phyloP scores from a whole-genome alignment of 192 early-diverging fungal genomes.

The Backusella sp. region DNA sequence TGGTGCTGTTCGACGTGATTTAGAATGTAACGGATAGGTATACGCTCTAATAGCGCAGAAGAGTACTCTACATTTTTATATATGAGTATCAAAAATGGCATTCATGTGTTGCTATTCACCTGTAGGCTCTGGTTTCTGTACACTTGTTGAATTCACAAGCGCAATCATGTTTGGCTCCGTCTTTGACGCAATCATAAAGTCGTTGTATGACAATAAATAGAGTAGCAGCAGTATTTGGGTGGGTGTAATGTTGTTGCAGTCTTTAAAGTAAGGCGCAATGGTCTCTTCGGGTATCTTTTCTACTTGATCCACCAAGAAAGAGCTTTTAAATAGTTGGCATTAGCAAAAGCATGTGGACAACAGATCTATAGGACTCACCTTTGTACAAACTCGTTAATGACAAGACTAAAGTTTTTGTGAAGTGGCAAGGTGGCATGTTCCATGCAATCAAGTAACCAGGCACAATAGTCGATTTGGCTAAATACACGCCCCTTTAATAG shows the following conservation, averaged over 20 bases:
- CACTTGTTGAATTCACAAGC: background rate
- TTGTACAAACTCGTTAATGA: slow-evolving; percentile 34
- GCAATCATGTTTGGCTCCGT: slow-evolving; percentile 21
- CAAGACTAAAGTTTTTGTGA: slow-evolving; percentile 24
- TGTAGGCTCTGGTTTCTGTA: background rate
- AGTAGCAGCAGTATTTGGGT: slow-evolving; percentile 31
- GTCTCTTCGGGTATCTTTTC: slow-evolving; percentile 30
- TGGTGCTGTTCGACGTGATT: slow-evolving; percentile 26
- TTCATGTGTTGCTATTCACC: background rate
- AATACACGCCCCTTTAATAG: slow-evolving; percentile 33
- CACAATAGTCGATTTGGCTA: slow-evolving; percentile 23
- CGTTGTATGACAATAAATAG: slow-evolving; percentile 37
- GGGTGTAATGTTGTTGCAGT: slow-evolving; percentile 15
- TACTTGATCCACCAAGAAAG: slow-evolving; percentile 16
- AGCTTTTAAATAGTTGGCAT: background rate
- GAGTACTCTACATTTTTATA: slow-evolving; percentile 31
- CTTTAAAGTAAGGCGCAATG: slow-evolving; percentile 10
- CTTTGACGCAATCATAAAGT: slow-evolving; percentile 15
- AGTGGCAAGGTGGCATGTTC: slow-evolving; percentile 29
- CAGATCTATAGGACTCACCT: slow-evolving; percentile 21
- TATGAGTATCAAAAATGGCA: background rate
- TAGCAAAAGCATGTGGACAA: background rate
- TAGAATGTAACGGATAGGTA: slow-evolving; percentile 35
- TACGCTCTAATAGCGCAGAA: slow-evolving; percentile 15
- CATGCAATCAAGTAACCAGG: slow-evolving; percentile 31